A percentile compares a stretch with the other conserved stretches of the same genome.
phyloP scores from a whole-genome alignment of 305 asterid species.

The Rubia peregrina region DNA sequence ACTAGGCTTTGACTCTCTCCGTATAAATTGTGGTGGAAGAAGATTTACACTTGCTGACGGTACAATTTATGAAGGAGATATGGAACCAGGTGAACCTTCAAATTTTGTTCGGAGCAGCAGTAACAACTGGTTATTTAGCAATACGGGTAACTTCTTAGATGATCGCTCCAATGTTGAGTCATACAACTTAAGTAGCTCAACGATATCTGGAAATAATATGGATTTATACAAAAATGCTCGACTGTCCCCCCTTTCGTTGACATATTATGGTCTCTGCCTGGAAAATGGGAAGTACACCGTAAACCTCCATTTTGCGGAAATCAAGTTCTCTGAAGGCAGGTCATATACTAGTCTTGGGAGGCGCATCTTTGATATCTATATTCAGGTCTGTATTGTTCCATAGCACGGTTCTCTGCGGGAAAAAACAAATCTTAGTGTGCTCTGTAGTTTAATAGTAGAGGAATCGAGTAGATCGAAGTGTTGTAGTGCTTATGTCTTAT shows the following conservation, averaged over 20 bases:
- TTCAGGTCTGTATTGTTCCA: slow-evolving; percentile 39
- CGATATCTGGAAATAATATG: slow-evolving; percentile 27
- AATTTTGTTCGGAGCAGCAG: slow-evolving; percentile 7
- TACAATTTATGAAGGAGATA: slow-evolving; percentile 23
- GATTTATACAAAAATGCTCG: slow-evolving; percentile 54
- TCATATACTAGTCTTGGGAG: slow-evolving; percentile 50
- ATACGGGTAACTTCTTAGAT: slow-evolving; percentile 29
- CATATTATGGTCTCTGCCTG: slow-evolving; percentile 61
- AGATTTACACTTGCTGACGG: slow-evolving; percentile 6
- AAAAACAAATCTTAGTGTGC: background rate
- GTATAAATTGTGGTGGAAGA: slow-evolving; percentile 38
- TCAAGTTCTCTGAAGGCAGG: slow-evolving; percentile 35
- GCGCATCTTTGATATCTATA: slow-evolving; percentile 49
- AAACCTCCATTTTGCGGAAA: slow-evolving; percentile 74
- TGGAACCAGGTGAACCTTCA: slow-evolving; percentile 19
- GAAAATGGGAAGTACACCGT: slow-evolving; percentile 55
- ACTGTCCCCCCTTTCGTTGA: slow-evolving; percentile 55
- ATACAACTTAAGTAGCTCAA: slow-evolving; percentile 15
- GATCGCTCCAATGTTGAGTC: slow-evolving; percentile 12
- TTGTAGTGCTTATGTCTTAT: background rate
- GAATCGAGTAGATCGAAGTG: slow-evolving; percentile 27
- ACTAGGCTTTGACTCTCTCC: slow-evolving; percentile 18
- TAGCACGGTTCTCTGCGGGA: too few relatives aligned
- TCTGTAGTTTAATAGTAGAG: slow-evolving; percentile 28
- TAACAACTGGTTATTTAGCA: slow-evolving; percentile 28